Conservation (phyloP, 2,329 filamentous ascomycete genomes). For the Colletotrichum scovillei region DNA sequence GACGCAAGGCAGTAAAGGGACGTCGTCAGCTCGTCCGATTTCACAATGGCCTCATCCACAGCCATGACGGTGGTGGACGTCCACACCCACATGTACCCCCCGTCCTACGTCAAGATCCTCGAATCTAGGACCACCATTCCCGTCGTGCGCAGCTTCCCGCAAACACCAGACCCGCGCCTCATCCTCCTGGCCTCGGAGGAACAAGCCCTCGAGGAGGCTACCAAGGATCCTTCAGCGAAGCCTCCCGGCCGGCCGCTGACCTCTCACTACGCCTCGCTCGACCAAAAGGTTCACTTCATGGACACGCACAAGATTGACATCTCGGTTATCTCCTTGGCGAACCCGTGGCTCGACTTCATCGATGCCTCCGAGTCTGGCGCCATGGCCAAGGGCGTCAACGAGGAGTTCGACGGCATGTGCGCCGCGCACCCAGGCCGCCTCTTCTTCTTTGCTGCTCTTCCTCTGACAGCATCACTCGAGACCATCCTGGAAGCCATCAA, state of each 20-base stretch:
- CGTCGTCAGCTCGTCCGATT: not conserved
- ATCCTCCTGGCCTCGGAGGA: slow-evolving; percentile 70
- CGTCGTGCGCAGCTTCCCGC: slow-evolving; percentile 75
- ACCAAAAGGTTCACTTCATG: slow-evolving; percentile 89
- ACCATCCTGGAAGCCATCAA: slow-evolving; percentile 74
- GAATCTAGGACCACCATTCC: slow-evolving; percentile 72
- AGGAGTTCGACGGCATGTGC: slow-evolving; percentile 82
- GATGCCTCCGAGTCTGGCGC: slow-evolving; percentile 67
- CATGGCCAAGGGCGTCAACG: slow-evolving; percentile 78
- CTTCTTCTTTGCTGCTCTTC: slow-evolving; percentile 86
- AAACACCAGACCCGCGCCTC: slow-evolving; percentile 68
- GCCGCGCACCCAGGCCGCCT: slow-evolving; percentile 72
- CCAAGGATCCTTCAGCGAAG: slow-evolving; percentile 64
- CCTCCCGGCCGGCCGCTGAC: slow-evolving; percentile 85
- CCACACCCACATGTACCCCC: slow-evolving; percentile 78
- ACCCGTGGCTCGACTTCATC: slow-evolving; percentile 94
- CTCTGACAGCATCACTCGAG: slow-evolving; percentile 74
- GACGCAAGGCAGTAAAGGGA: not conserved
- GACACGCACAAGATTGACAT: slow-evolving; percentile 82
- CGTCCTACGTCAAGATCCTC: slow-evolving; percentile 71
- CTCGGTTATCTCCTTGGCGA: slow-evolving; percentile 89
- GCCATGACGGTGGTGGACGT: slow-evolving; percentile 67
- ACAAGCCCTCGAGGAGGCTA: slow-evolving; percentile 59
- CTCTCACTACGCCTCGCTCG: slow-evolving; percentile 83
- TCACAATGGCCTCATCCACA: slow-evolving; percentile 48